A percentile compares a stretch with the other conserved stretches of the same genome.
These are phyloP conservation scores for Davidsoniella virescens DNA, from an alignment of 2,329 filamentous ascomycete species.

Conservation along the genomic window DNA sequence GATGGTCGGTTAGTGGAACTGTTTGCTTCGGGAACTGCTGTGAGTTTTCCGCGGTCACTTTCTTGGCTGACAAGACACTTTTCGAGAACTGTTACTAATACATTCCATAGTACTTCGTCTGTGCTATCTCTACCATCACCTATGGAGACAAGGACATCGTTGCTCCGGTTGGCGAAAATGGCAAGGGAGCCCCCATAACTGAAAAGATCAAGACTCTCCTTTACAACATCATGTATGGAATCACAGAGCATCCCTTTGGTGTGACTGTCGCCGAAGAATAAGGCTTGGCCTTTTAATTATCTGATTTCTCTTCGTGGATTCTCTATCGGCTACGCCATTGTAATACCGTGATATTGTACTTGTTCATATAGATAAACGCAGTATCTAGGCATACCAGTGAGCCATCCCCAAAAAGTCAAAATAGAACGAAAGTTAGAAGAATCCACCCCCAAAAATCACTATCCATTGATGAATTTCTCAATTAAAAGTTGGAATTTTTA, in stretches of 20 bases:
- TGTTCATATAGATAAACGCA: too few relatives aligned
- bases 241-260: slow-evolving; percentile 51
- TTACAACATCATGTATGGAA: slow-evolving; percentile 59
- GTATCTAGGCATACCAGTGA: too few relatives aligned
- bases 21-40: slow-evolving; percentile 76
- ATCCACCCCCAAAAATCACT: too few relatives aligned
- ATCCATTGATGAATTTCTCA: too few relatives aligned
- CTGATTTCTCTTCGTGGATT: too few relatives aligned
- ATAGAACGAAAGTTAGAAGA: too few relatives aligned
- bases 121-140: slow-evolving; percentile 50
- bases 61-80: background rate
- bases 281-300: background rate
- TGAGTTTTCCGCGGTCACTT: slow-evolving; percentile 28
- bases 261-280: slow-evolving; percentile 44
- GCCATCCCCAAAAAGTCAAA: too few relatives aligned
- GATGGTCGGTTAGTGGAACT: slow-evolving; percentile 71
- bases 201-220: slow-evolving; percentile 49
- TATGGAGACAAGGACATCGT: slow-evolving; percentile 47
- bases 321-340: too few relatives aligned
- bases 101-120: slow-evolving; percentile 48
- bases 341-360: too few relatives aligned
- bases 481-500: too few relatives aligned
- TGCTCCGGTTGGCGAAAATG: slow-evolving; percentile 41
- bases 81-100: slow-evolving; percentile 15
- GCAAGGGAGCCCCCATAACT: slow-evolving; percentile 39